Percentiles rank a stretch among this genome's conserved stretches.
Conservation (phyloP, 2,329 filamentous ascomycete species). For the Phaeophleospora eucalypticola region DNA sequence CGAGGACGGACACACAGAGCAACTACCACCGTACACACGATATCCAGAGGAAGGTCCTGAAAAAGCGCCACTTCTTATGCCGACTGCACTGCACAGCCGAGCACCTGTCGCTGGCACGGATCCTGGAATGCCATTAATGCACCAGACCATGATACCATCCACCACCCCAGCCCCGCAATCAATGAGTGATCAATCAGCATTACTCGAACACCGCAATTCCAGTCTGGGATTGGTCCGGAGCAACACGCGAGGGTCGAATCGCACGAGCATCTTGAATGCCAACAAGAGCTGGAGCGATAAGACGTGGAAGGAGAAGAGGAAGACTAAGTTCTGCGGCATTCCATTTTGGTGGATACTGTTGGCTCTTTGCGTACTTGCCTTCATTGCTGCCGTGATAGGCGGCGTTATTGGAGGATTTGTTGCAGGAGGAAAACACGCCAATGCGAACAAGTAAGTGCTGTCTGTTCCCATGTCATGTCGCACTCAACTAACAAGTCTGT, state of each 20-base stretch:
- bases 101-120: slow-evolving; percentile 33
- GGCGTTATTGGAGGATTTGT: slow-evolving; percentile 35
- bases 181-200: slow-evolving; percentile 32
- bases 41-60: slow-evolving; percentile 68
- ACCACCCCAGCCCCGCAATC: slow-evolving; percentile 28
- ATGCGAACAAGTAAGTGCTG: slow-evolving; percentile 20
- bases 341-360: slow-evolving; percentile 35
- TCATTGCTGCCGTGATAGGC: slow-evolving; percentile 32
- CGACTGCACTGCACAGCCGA: slow-evolving; percentile 30
- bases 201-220: slow-evolving; percentile 8
- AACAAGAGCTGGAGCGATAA: slow-evolving; percentile 33
- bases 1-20: slow-evolving; percentile 82
- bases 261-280: slow-evolving; percentile 1
- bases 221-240: neutral
- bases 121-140: slow-evolving; percentile 34
- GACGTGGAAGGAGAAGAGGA: slow-evolving; percentile 37
- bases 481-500: neutral
- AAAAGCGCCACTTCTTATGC: slow-evolving; percentile 49
- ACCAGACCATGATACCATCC: slow-evolving; percentile 28
- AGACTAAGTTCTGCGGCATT: slow-evolving; percentile 34
- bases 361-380: slow-evolving; percentile 24
- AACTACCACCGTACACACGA: slow-evolving; percentile 84
- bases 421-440: slow-evolving; percentile 19
- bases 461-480: neutral
- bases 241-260: neutral